Conservation (phyloP, 371 early-diverging fungal species). For the Mucor indicus region DNA sequence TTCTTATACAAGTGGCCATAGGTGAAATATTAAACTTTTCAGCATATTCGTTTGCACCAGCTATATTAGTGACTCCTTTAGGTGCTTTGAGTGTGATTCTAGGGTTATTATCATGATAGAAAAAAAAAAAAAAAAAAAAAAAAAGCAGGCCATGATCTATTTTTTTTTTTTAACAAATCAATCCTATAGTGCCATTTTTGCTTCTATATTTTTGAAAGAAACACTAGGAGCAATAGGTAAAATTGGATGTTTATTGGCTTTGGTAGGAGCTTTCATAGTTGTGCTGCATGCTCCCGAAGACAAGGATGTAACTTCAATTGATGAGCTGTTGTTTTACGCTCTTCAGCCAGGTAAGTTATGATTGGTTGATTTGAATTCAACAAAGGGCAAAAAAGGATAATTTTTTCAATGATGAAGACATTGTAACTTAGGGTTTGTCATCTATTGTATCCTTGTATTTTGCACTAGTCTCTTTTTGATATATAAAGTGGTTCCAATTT, state of each 20-base stretch:
- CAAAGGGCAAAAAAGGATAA: too few relatives aligned
- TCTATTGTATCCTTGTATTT: constrained; percentile 71
- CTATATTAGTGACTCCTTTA: constrained; percentile 90
- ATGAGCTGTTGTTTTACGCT: constrained; percentile 62
- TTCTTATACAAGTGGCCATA: constrained; percentile 61
- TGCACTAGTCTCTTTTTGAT: constrained; percentile 70
- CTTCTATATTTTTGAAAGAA: constrained; percentile 64
- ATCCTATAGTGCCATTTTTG: constrained; percentile 36
- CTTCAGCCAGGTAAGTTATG: constrained; percentile 1
- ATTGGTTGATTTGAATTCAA: too few relatives aligned
- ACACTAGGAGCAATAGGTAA: constrained; percentile 74
- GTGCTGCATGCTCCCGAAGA: constrained; percentile 88
- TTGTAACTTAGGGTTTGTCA: constrained; percentile 85
- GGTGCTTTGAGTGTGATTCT: constrained; percentile 87
- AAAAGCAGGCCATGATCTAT: too few relatives aligned
- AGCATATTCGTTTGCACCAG: constrained; percentile 92
- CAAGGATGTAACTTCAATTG: constrained; percentile 62
- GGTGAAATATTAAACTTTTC: constrained; percentile 92
- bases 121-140: too few relatives aligned
- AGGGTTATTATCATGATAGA: constrained; percentile 41
- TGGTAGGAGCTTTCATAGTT: constrained; percentile 87
- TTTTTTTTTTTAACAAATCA: too few relatives aligned
- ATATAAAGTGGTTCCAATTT: constrained; percentile 70
- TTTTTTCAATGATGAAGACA: too few relatives aligned
- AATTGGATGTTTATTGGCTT: constrained; percentile 84